phyloP scores from a whole-genome alignment of 2,329 filamentous ascomycete species.

The Trichoderma oligosporum region DNA sequence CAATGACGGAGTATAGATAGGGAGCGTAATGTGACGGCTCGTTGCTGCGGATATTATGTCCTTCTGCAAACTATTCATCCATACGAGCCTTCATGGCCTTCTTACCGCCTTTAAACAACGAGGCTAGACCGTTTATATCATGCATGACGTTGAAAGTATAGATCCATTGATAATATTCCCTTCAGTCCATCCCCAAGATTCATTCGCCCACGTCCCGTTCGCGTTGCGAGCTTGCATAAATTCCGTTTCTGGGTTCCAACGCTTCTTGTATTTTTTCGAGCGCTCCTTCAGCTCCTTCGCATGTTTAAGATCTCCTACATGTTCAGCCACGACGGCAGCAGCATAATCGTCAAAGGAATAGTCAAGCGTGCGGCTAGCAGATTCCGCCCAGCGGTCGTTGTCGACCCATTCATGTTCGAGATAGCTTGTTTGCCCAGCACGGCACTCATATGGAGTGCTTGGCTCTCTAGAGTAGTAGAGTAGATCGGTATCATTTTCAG shows the following conservation, averaged over 20 bases:
- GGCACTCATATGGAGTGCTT: conserved; percentile 42
- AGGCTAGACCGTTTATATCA: conserved; percentile 40
- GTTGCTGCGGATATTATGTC: conserved; percentile 46
- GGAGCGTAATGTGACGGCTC: conserved; percentile 47
- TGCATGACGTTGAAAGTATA: conserved; percentile 49
- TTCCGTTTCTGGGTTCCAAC: conserved; percentile 42
- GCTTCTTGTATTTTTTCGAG: conserved; percentile 38
- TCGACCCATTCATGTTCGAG: conserved; percentile 43
- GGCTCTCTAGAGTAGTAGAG: conserved; percentile 47
- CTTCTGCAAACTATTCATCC: conserved; percentile 42
- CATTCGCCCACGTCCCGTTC: conserved; percentile 44
- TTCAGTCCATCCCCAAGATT: conserved; percentile 46
- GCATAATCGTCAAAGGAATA: conserved; percentile 47
- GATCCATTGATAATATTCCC: conserved; percentile 49
- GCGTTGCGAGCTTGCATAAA: conserved; percentile 47
- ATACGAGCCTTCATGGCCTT: conserved; percentile 40
- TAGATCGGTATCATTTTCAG: conserved; percentile 40
- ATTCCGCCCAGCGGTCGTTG: conserved; percentile 46
- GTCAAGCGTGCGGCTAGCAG: conserved; percentile 44
- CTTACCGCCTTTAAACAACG: conserved; percentile 36
- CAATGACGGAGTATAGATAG: conserved; percentile 44
- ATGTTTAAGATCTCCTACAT: conserved; percentile 33
- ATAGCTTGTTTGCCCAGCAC: conserved; percentile 45
- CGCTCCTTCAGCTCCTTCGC: conserved; percentile 34
- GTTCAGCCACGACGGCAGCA: conserved; percentile 38